These are phyloP conservation scores for Zymoseptoria ardabiliae DNA, from an alignment of 2,329 filamentous ascomycete species.

Conservation along the genomic window DNA sequence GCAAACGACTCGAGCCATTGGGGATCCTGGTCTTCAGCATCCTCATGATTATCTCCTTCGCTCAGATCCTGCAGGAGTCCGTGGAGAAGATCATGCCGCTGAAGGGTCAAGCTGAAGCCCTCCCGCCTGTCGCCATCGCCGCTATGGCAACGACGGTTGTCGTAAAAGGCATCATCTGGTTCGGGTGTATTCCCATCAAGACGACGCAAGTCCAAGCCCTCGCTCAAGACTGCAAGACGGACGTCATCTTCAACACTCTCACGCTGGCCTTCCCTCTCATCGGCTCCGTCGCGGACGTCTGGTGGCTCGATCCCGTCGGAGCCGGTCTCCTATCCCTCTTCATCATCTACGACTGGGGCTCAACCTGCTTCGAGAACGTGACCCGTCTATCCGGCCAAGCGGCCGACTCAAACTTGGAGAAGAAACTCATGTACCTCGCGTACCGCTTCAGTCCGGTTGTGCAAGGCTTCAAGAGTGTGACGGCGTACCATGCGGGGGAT, in stretches of 20 bases:
- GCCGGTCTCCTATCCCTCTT: constrained; percentile 56
- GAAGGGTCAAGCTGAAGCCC: constrained; percentile 41
- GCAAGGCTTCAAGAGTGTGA: constrained; percentile 32
- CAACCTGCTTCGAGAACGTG: constrained; percentile 53
- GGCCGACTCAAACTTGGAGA: constrained; percentile 44
- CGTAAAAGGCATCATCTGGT: constrained; percentile 54
- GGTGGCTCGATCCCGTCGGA: constrained; percentile 61
- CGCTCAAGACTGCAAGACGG: constrained; percentile 57
- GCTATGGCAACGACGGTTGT: constrained; percentile 52
- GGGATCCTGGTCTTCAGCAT: constrained; percentile 58
- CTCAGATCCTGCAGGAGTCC: constrained; percentile 56
- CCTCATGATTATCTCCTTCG: constrained; percentile 57
- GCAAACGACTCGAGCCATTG: constrained; percentile 51
- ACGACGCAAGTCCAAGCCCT: constrained; percentile 59
- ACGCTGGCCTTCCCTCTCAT: constrained; percentile 57
- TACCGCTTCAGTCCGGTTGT: constrained; percentile 37
- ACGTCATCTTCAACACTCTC: constrained; percentile 58
- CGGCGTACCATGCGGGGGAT: constrained; percentile 55
- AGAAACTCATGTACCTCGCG: constrained; percentile 54
- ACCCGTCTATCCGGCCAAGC: constrained; percentile 53
- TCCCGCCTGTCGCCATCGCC: constrained; percentile 48
- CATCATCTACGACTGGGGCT: constrained; percentile 62
- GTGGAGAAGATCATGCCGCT: constrained; percentile 48
- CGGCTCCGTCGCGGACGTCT: constrained; percentile 51
- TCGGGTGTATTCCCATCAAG: constrained; percentile 53